Conservation (phyloP, 2,329 filamentous ascomycete species). For the Penicillium psychrosexuale region DNA sequence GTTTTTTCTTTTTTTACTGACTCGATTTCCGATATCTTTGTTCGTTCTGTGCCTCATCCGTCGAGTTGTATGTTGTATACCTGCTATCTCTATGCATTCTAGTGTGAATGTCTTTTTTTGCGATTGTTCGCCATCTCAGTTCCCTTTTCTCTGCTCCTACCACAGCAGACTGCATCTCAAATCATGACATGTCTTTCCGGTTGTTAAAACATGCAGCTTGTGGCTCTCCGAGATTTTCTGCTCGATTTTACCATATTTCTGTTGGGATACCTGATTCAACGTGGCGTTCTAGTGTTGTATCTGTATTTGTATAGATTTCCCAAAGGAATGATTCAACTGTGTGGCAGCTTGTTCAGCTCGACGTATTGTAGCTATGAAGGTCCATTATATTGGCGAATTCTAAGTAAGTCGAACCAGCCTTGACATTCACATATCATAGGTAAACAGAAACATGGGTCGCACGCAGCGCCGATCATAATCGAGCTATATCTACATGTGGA, state of each 20-base stretch:
- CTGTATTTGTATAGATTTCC: slow-evolving; percentile 3
- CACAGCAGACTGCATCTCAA: slow-evolving; percentile 8
- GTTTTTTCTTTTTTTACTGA: neutral
- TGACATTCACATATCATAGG: neutral
- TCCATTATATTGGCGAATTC: neutral
- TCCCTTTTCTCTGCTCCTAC: slow-evolving; percentile 4
- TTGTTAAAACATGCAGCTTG: neutral
- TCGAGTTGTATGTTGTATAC: slow-evolving; percentile 10
- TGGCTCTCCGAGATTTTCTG: neutral
- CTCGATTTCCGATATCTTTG: slow-evolving; percentile 6
- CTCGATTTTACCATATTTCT: neutral
- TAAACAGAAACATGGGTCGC: neutral
- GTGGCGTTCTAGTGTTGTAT: neutral
- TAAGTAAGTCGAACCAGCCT: neutral
- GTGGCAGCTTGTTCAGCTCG: neutral
- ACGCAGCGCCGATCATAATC: slow-evolving; percentile 3
- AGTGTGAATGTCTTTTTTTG: slow-evolving; percentile 13
- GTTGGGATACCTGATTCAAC: slow-evolving; percentile 3
- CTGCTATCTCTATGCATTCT: slow-evolving; percentile 8
- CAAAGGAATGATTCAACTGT: neutral
- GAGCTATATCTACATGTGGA: slow-evolving; percentile 21
- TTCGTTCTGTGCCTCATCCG: slow-evolving; percentile 10
- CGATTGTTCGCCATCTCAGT: slow-evolving; percentile 3
- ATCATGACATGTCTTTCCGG: slow-evolving; percentile 4
- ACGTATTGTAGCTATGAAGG: neutral